phyloP scores from a whole-genome alignment of 768 basidiomycete genomes.

The Termitomyces sp. region DNA sequence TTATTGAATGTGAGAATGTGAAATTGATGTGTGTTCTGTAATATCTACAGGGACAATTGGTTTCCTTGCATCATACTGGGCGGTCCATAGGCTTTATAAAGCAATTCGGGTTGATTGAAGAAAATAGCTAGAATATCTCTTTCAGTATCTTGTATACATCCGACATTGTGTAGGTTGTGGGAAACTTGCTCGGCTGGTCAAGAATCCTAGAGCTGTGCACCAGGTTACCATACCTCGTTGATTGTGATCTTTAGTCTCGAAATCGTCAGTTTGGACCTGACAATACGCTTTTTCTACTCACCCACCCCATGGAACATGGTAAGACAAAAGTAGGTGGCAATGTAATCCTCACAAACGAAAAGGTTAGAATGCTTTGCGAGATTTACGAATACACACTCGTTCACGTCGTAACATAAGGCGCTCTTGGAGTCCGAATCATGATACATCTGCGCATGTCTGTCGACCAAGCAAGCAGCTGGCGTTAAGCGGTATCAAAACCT shows the following conservation, averaged over 20 bases:
- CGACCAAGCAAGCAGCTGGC: background rate
- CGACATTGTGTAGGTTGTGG: background rate
- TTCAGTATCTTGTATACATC: background rate
- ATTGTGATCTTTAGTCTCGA: background rate
- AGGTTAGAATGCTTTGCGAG: background rate
- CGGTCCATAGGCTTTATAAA: constrained; percentile 77
- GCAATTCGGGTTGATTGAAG: constrained; percentile 72
- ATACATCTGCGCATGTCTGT: background rate
- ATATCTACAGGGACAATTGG: constrained; percentile 75
- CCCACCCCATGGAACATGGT: background rate
- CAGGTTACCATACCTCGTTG: background rate
- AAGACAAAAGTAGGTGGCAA: background rate
- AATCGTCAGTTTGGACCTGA: background rate
- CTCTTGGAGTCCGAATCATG: too few species aligned
- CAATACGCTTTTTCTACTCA: background rate
- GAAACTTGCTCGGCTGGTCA: background rate
- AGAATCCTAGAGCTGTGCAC: background rate
- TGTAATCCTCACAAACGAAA: background rate
- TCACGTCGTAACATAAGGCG: background rate
- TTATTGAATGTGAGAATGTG: background rate
- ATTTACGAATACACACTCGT: background rate
- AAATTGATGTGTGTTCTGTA: background rate
- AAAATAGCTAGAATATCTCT: constrained; percentile 1
- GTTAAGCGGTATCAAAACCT: background rate
- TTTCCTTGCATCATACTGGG: constrained; percentile 88